Percentiles rank a stretch among this genome's conserved stretches.
Conservation (phyloP, 768 basidiomycete genomes). For the Lactarius hatsudake region DNA sequence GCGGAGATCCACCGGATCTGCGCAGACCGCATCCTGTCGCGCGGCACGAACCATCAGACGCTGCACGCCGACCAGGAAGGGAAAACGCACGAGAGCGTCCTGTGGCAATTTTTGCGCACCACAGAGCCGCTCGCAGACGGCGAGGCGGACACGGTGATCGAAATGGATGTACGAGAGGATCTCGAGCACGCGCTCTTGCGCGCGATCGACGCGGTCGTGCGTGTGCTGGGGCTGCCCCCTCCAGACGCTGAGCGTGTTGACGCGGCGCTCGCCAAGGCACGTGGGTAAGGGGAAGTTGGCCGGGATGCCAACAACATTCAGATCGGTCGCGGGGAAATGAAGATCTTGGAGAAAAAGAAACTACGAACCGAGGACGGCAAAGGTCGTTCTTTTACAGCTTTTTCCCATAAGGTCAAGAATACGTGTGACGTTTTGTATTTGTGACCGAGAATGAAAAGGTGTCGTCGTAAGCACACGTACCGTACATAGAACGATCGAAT, state of each 20-base stretch:
- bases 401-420: too few species aligned
- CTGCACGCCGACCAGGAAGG: conserved; percentile 55
- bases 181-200: conserved; percentile 54
- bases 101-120: conserved; percentile 74
- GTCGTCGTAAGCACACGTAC: background rate
- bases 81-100: conserved; percentile 68
- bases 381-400: too few species aligned
- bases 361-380: too few species aligned
- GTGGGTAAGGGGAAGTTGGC: conserved; percentile 35
- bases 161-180: conserved; percentile 59
- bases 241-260: conserved; percentile 57
- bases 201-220: conserved; percentile 56
- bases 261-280: conserved; percentile 44
- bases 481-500: background rate
- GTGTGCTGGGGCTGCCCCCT: conserved; percentile 49
- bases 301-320: too few species aligned
- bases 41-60: conserved; percentile 85
- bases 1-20: conserved; percentile 72
- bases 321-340: too few species aligned
- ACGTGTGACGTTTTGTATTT: too few species aligned
- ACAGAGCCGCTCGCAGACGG: conserved; percentile 55
- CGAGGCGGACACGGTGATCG: conserved; percentile 70
- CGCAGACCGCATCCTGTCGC: conserved; percentile 63
- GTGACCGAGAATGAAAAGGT: too few species aligned
- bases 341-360: too few species aligned